Conservation (phyloP, 176 grass and related monocot genomes). For the Musa acuminata region DNA sequence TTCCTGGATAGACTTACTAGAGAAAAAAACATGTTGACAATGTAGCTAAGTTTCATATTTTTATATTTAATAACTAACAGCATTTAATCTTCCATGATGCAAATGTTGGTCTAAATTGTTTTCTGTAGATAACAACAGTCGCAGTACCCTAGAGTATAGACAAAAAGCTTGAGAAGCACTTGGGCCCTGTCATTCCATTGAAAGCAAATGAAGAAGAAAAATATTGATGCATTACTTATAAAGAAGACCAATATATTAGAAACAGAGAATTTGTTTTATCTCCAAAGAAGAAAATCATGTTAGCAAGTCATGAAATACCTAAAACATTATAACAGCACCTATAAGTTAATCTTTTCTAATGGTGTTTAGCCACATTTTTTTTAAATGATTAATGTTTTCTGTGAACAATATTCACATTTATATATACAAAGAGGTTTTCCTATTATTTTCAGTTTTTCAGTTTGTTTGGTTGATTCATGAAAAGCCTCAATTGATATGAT, state of each 20-base stretch:
- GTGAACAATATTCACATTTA: constrained; percentile 17
- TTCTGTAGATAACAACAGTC: neutral
- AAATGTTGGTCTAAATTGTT: neutral
- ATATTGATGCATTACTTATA: neutral
- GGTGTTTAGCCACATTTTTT: neutral
- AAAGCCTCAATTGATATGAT: too few species aligned
- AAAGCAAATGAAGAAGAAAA: neutral
- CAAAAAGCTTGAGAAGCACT: neutral
- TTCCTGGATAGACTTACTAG: too few species aligned
- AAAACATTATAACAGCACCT: neutral
- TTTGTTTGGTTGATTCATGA: too few species aligned
- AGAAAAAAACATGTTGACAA: too few species aligned
- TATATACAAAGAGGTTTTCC: too few species aligned
- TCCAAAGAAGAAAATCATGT: too few species aligned
- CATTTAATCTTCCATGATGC: neutral
- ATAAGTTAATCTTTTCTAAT: neutral
- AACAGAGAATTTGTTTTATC: neutral
- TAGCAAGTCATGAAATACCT: neutral
- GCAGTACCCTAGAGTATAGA: neutral
- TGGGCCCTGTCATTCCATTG: neutral
- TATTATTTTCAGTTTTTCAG: too few species aligned
- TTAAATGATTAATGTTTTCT: neutral
- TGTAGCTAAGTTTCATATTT: neutral
- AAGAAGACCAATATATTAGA: neutral
- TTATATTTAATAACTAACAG: neutral